phyloP scores from a whole-genome alignment of 2,329 filamentous ascomycete species.

The Pseudodiploospora longispora region DNA sequence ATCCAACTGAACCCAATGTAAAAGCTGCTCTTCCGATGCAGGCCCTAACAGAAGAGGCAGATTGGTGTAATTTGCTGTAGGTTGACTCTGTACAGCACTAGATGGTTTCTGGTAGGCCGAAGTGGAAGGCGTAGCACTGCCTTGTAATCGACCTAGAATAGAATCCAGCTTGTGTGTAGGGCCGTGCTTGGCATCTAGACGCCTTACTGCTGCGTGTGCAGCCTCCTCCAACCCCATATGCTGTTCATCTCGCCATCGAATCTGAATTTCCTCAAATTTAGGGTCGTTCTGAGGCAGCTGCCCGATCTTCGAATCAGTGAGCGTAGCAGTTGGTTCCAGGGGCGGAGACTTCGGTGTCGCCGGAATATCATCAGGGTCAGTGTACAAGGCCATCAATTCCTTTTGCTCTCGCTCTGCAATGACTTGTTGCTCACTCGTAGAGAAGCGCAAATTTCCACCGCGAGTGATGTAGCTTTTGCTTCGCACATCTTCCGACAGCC shows the following conservation, averaged over 20 bases:
- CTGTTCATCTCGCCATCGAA: conserved; percentile 39
- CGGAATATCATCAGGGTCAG: conserved; percentile 45
- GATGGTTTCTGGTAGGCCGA: conserved; percentile 10
- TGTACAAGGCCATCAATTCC: conserved; percentile 55
- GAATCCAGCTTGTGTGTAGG: conserved; percentile 31
- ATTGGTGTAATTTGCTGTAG: conserved; percentile 12
- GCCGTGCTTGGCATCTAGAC: conserved; percentile 31
- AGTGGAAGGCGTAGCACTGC: conserved; percentile 8
- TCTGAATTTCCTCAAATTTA: conserved; percentile 40
- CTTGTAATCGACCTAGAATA: conserved; percentile 29
- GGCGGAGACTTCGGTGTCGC: conserved; percentile 47
- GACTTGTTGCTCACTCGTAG: conserved; percentile 46
- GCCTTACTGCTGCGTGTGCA: conserved; percentile 33
- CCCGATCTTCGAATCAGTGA: conserved; percentile 19
- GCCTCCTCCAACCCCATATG: conserved; percentile 37
- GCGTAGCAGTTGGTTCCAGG: conserved; percentile 21
- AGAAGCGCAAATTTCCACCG: conserved; percentile 42
- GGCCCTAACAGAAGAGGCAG: conserved; percentile 23
- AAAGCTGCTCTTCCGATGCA: conserved; percentile 31
- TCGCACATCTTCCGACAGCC: conserved; percentile 36
- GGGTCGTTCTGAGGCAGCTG: conserved; percentile 31
- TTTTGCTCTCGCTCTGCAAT: conserved; percentile 50
- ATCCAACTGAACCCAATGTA: conserved; percentile 37
- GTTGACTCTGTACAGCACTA: conserved; percentile 7
- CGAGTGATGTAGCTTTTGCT: conserved; percentile 45